Evolutionary conservation across 441 rosid species (phyloP).

Genomic region (Omphalea diandra): DNA sequence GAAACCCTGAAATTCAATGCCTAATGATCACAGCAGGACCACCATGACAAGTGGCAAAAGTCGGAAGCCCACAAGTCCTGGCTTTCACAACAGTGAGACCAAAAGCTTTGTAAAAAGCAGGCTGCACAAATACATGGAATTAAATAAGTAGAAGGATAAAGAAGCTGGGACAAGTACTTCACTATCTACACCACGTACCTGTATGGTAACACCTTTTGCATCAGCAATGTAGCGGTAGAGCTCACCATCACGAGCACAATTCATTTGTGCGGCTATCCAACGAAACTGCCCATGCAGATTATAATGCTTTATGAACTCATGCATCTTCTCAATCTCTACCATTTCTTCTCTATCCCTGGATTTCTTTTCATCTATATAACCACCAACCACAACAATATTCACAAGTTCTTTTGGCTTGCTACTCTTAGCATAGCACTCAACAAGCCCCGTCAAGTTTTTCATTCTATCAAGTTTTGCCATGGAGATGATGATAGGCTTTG

Average conservation of each 20-base stretch:
- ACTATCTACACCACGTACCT: slow-evolving; percentile 30
- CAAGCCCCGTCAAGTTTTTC: slow-evolving; percentile 62
- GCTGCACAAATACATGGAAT: slow-evolving; percentile 33
- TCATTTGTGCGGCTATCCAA: slow-evolving; percentile 62
- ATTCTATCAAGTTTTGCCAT: slow-evolving; percentile 76
- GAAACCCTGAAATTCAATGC: slow-evolving; percentile 64
- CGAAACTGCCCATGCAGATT: slow-evolving; percentile 57
- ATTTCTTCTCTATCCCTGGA: slow-evolving; percentile 71
- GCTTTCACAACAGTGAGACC: slow-evolving; percentile 77
- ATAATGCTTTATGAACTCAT: slow-evolving; percentile 44
- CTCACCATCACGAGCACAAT: slow-evolving; percentile 66
- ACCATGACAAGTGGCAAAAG: slow-evolving; percentile 74
- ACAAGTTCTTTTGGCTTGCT: slow-evolving; percentile 51
- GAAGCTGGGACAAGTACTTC: not conserved
- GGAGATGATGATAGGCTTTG: slow-evolving; percentile 64
- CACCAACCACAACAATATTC: slow-evolving; percentile 67
- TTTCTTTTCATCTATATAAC: slow-evolving; percentile 47
- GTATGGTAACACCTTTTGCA: slow-evolving; percentile 57
- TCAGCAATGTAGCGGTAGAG: slow-evolving; percentile 67
- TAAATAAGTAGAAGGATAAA: not conserved
- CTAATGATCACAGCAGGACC: slow-evolving; percentile 72
- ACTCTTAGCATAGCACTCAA: slow-evolving; percentile 56
- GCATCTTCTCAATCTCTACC: slow-evolving; percentile 65
- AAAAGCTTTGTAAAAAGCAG: slow-evolving; percentile 75
- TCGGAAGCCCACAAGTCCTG: slow-evolving; percentile 74